Base-by-base conservation (phyloP, 148 eudicot genomes). In the Vaccinium macrocarpon region DNA sequence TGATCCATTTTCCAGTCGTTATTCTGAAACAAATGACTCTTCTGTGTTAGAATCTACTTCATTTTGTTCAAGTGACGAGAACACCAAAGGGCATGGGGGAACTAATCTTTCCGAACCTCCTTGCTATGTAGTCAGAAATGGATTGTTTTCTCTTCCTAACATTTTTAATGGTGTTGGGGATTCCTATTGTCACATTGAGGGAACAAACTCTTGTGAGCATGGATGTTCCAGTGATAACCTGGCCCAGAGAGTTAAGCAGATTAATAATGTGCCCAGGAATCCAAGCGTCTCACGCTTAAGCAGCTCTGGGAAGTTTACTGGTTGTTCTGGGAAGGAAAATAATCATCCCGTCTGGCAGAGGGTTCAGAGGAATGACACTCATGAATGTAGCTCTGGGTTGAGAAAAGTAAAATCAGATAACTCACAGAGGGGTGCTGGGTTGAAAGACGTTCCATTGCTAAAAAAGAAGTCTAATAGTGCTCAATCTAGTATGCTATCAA, bases 311-410 rank as follows among this genome's bases (percentile, higher is more conserved):
- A 84, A 81, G 50, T 75, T 73, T 46, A 29, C 32, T 80, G 50
- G 84, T 53, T 57, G 51, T 46, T 75, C 55, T 75, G 84, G 84
- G 52, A 81, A 84, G 83, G 85, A 87, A 32, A 87, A 73, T 83
- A 74, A n/a, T 59, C 84, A 83, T 62, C 62, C 83, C 1, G 50
- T 80, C 35, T 84, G 86, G 86, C 81, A 74, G 49, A 78, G 79
- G 79, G 86, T 83, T 86, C 82, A 84, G 79, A 83, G 83, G 84
- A 83, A 80, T 21, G 84, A 59, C 25, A 48, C 61, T 81, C 81
- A 46, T 75, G 85, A 62, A 53, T 80, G 81, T 49, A 80, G 70
- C 57, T 80, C 53, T 51, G 84, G 62, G 48, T 32, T 81, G 76
- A 66, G 64, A 61, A 80, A 81, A 38, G 53, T 15, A 25, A 80